Conservation (phyloP, 2,329 filamentous ascomycete genomes). For the Fusarium subglutinans region DNA sequence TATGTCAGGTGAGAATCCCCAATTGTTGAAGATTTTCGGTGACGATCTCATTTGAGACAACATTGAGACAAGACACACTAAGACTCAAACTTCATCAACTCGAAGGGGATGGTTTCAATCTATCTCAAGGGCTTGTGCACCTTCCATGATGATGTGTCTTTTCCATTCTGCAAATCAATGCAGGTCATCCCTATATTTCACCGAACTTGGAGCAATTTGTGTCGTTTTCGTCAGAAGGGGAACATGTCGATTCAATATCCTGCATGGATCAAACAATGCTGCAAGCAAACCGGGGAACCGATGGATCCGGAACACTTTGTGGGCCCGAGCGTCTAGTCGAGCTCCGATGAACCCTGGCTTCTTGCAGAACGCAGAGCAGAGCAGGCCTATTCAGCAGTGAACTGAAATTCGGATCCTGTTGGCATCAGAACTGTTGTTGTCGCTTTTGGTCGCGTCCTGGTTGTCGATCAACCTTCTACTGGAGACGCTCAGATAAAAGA, state of each 20-base stretch:
- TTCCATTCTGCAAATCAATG: background rate
- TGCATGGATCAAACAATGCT: constrained; percentile 25
- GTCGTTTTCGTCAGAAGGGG: background rate
- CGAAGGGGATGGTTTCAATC: background rate
- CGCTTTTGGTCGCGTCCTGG: constrained; percentile 15
- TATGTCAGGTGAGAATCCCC: constrained; percentile 1
- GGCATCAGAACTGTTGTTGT: constrained; percentile 11
- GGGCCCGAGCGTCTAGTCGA: constrained; percentile 27
- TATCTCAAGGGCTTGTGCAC: background rate
- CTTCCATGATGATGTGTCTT: background rate
- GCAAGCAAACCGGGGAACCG: constrained; percentile 38
- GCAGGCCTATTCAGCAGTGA: background rate
- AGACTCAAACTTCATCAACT: background rate
- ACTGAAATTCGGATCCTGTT: constrained; percentile 21
- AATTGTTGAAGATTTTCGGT: constrained; percentile 1
- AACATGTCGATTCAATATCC: background rate
- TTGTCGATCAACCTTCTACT: constrained; percentile 24
- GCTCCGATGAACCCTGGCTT: constrained; percentile 24
- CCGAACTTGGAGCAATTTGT: background rate
- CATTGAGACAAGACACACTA: background rate
- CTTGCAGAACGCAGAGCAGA: background rate
- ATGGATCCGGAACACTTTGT: constrained; percentile 38
- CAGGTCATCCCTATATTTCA: background rate
- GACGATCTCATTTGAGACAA: constrained; percentile 15
- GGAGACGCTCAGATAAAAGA: background rate